Evolutionary conservation across 1,139 yeast species (phyloP), one percentile per base, ranked within the genome.

Genomic region (Sugiyamaella paludigena): DNA sequence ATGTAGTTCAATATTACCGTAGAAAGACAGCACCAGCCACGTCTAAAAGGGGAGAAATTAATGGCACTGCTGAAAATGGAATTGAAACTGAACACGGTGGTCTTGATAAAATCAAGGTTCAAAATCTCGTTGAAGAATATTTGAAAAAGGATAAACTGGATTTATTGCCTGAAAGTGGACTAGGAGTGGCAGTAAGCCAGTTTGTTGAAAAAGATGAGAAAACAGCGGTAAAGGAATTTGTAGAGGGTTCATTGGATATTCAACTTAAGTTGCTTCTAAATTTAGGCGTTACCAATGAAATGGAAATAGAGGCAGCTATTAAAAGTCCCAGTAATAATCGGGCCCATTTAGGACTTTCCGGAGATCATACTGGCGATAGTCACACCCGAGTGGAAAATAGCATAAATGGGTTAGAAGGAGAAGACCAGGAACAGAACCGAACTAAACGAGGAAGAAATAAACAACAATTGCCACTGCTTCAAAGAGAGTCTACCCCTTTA

Each of bases 171-270:
- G 95, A 87, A 57, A 70, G 74, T 19, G 95, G 94, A 0, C 75
- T 91, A 60, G 83, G 81, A 45, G 80, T 81, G 40, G 92, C 95
- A 0, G 80, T 91, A 1, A 76, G 79, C 49, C 77, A 76, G 50
- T 85, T 80, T 63, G 82, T 92, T 7, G 89, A 85, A 38, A 86
- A 87, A 57, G 97, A 89, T 53, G 96, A 91, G 60, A 86, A 84
- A 60, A 72, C 73, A 41, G 80, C 91, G 0, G 70, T 92, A 47
- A 80, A 79, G 49, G 78, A 77, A 39, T 88, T 84, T 64, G 82
- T 92, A 7, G 84, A 83, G 43, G 71, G 71, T 16, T 88, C 91
- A 51, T 72, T 89, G 51, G 75, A 73, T 24, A 74, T 74, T 39
- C 94, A 87, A 58, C 75, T 86, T 19, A 72, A 78, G 36, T 69